Evolutionary conservation across 1,284 basidiomycete genomes (phyloP), one percentile per base, ranked within the genome.

Genomic region (Cryptococcus sp.): DNA sequence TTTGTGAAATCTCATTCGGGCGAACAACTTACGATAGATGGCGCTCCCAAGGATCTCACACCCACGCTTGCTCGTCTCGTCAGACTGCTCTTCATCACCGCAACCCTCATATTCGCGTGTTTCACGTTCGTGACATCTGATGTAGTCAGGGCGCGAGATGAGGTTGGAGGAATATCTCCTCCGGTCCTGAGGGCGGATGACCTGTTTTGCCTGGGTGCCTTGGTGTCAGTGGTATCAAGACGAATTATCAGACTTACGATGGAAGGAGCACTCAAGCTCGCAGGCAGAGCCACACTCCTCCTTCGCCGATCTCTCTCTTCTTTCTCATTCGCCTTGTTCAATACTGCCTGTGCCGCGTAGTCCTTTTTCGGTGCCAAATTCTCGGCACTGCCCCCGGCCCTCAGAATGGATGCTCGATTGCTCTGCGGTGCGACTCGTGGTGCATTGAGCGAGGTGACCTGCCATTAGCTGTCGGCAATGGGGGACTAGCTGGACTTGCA

Each of bases 261-360:
- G 16, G 37, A 45, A 7, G 65, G 62, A 7, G 57, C 52, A 37
- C 50, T 56, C 28, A 70, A 51, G 41, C 61, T 64, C 0, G 68
- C 48, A 1, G 64, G 68, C 3, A 66, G 50, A 0, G 52, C 54
- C 9, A 70, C 53, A 53, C 59, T 65, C 43, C 62, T 63, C 23
- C 67, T 48, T 46, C 64, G 48, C n/a, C 54, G 45, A 10, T 56
- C 58, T 32, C 60, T 64, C 36, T 69, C 70, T 16, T 57, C 63
- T 2, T 56, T 52, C 2, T 50, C 62, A 14, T 57, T 55, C 3
- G 61, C 60, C 50, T 63, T 67, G 56, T 66, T 64, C 10, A 28
- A 53, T 4, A 60, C 59, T 0, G 60, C 57, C 2, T 59, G 54
- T n/a, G 53, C 61, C n/a, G 56, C 62, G 9, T 52, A 50, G 28